Conservation (phyloP, 352 stramenopile genomes). For the Phytopythium ostracodes region DNA sequence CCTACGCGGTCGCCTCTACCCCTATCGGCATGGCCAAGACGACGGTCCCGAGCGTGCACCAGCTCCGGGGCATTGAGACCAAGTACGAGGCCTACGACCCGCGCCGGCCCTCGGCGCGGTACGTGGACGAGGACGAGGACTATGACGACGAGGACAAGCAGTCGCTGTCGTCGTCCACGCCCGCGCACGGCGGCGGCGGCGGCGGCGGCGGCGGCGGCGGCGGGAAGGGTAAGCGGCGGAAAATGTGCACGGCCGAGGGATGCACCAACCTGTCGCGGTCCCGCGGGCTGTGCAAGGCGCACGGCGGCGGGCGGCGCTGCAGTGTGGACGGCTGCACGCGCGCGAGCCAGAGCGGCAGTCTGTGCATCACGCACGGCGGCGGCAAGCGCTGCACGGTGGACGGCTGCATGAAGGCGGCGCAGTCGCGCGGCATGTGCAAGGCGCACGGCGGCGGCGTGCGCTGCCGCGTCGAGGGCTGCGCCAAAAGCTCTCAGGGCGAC, state of each 20-base stretch:
- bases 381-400: conserved; percentile 83
- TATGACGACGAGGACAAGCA: conserved; percentile 20
- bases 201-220: conserved; percentile 7
- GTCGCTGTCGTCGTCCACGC: conserved; percentile 12
- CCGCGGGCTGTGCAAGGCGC: conserved; percentile 72
- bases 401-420: conserved; percentile 70
- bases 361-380: conserved; percentile 81
- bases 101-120: not conserved
- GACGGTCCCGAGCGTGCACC: conserved; percentile 2
- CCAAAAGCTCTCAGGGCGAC: conserved; percentile 79
- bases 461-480: conserved; percentile 79
- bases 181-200: conserved; percentile 5
- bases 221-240: conserved; percentile 61
- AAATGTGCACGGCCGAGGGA: conserved; percentile 76
- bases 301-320: conserved; percentile 70
- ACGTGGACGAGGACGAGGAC: conserved; percentile 14
- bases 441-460: conserved; percentile 75
- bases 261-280: conserved; percentile 78
- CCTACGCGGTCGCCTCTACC: not conserved
- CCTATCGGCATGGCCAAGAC: not conserved
- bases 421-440: conserved; percentile 83
- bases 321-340: conserved; percentile 76
- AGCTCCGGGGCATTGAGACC: conserved; percentile 7
- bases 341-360: conserved; percentile 71
- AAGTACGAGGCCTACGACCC: conserved; percentile 5